Evolutionary conservation across 352 stramenopile genomes (phyloP).

Genomic region (Phytophthora hibernalis): DNA sequence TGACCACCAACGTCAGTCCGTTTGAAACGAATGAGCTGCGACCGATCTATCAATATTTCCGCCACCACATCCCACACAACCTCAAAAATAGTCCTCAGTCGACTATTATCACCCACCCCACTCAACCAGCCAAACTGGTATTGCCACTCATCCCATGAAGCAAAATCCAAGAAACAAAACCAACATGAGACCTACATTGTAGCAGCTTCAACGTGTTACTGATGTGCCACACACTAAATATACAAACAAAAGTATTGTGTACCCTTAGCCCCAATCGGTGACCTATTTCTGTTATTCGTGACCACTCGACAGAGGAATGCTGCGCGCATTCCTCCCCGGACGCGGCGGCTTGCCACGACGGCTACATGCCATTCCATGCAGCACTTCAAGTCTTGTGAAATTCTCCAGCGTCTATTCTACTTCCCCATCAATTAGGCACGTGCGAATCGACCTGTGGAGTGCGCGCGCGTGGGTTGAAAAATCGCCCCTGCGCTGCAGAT

Average conservation of each 20-base stretch:
- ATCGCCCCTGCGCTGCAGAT: constrained; percentile 35
- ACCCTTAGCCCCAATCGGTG: constrained; percentile 16
- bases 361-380: not conserved
- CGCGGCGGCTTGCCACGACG: constrained; percentile 13
- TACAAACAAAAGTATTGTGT: constrained; percentile 12
- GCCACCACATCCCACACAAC: constrained; percentile 7
- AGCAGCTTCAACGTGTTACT: not conserved
- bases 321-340: constrained; percentile 16
- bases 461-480: constrained; percentile 28
- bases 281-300: constrained; percentile 10
- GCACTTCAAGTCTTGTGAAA: not conserved
- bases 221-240: constrained; percentile 10
- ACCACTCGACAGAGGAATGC: constrained; percentile 29
- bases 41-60: constrained; percentile 19
- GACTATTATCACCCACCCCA: not conserved
- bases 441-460: constrained; percentile 21
- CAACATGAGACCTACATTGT: constrained; percentile 13
- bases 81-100: constrained; percentile 20
- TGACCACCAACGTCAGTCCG: constrained; percentile 12
- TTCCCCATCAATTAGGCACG: not conserved
- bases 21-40: constrained; percentile 29
- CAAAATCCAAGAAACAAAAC: constrained; percentile 5
- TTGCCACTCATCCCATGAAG: constrained; percentile 10
- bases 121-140: not conserved
- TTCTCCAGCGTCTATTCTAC: constrained; percentile 9